Evolutionary conservation across 805 yeast genomes (phyloP), one percentile per base, ranked within the genome.

Genomic region (Yueomyces sinensis): DNA sequence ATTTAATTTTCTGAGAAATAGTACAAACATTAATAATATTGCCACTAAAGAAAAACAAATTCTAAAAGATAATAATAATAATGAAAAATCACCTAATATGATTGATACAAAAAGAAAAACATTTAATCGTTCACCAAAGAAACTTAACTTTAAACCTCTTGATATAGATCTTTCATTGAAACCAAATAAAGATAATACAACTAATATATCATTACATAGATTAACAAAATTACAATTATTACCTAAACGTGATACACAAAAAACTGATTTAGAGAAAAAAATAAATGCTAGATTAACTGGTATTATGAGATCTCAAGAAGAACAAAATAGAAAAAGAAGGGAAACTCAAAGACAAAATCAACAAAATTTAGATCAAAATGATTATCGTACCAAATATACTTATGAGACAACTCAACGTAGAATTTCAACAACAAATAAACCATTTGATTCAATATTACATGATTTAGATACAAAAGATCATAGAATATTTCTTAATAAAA

Each of bases 401-500:
- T 41, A 38, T 17, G 28, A 25, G 13, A 25, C 13, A 6, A 25
- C 28, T 6, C 6, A 6, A 13, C 28, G 28, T 13, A n/a, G 28
- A 25, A 25, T 25, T 9, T n/a, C 14, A 13, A 5, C 13, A 13
- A 11, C 28, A 9, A 25, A 25, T 11, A 11, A 11, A 25, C 15
- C 28, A 13, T 25, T 25, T 9, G 13, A 25, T 25, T 42, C 41
- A 28, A 38, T 52, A 2, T 37, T 54, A 5, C 47, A 45, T 31
- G 60, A 51, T 32, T 32, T 57, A 4, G 44, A 55, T 34, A 43
- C 50, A 13, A 47, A 44, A 17, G 62, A 57, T 31, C 50, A 55
- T 39, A 42, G 58, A 32, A 11, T 20, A 29, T 15, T 4, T 23
- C 6, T n/a, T n/a, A 25, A 25, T 9, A 25, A 25, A 13, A 9